Base-by-base conservation (phyloP, 2,329 filamentous ascomycete species). In the Fusarium ambrosium region DNA sequence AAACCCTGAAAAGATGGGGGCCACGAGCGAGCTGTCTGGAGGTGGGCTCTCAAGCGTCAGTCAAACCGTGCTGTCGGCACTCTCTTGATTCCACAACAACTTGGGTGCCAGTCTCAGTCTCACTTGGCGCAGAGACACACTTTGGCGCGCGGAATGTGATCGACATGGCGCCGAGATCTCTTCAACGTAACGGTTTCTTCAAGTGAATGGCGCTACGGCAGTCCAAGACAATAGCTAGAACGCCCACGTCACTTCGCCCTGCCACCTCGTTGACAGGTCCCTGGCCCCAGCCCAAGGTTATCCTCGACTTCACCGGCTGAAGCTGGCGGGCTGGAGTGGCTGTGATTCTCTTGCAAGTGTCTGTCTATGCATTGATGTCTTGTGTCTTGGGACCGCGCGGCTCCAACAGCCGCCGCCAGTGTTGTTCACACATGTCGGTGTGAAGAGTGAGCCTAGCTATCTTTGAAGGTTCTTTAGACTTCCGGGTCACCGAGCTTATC, bases 281-380 rank as follows among this genome's bases (percentile, higher is more conserved):
- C 32, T 43, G 53, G 64, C 48, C 48, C 64, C 37, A 61, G 62
- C 39, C 41, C 55, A 32, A 59, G 45, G 39, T 43, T 58, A 66
- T 58, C 56, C 16, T 63, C 27, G 62, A 62, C 55, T 62, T 59
- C n/a, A 55, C 62, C 62, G 62, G 62, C 62, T 66, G 62, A 71
- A 61, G 65, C 62, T 69, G 58, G 59, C 68, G 65, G 62, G 39
- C 62, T 69, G 55, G 43, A 60, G 53, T 32, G 37, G 53, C 39
- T 48, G 16, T 58, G 55, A 29, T 55, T 55, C 18, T 55, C 51
- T 53, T 53, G 27, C 51, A 34, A 55, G 51, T 32, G 18, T 55
- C 27, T 34, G 13, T 55, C 18, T n/a, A 18, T 32, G 32, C 34
- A 37, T 36, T 37, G 32, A 14, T 24, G 34, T 36, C 14, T 20